Percentiles rank a stretch among this genome's conserved stretches.
Evolutionary conservation across 345 rosid genomes (phyloP).

Genomic region (Lenwebbia sp.): DNA sequence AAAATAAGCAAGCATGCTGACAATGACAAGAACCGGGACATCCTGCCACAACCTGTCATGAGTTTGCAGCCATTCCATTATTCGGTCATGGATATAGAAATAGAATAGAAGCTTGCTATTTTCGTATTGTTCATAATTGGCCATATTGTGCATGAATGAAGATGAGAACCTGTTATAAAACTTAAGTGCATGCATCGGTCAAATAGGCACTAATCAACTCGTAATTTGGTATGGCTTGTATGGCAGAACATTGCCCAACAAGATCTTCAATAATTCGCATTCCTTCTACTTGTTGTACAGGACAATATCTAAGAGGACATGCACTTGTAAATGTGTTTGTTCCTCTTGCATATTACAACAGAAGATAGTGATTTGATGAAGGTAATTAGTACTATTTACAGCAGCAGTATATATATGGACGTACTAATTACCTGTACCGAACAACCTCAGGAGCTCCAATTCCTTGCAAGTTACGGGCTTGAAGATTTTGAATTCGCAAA

Average conservation of each 20-base stretch:
- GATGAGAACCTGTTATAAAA: not conserved
- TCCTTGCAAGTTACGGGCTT: slow-evolving; percentile 16
- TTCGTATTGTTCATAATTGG: not conserved
- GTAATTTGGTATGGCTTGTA: not conserved
- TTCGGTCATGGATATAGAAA: not conserved
- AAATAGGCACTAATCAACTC: not conserved
- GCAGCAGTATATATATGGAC: not conserved
- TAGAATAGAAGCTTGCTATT: not conserved
- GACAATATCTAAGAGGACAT: not conserved
- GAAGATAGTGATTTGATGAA: not conserved
- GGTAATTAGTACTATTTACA: not conserved
- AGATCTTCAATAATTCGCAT: not conserved
- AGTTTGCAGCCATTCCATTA: not conserved
- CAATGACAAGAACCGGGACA: slow-evolving; percentile 78
- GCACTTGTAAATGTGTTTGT: not conserved
- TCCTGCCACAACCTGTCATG: slow-evolving; percentile 89
- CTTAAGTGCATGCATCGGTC: not conserved
- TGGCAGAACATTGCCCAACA: not conserved
- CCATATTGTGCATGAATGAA: not conserved
- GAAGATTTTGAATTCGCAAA: slow-evolving; percentile 57
- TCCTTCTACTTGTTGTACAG: not conserved
- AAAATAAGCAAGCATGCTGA: slow-evolving; percentile 98
- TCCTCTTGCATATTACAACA: not conserved
- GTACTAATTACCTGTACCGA: slow-evolving; percentile 46
- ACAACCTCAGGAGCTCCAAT: slow-evolving; percentile 18